A percentile compares a stretch with the other conserved stretches of the same genome.
Evolutionary conservation across 768 basidiomycete genomes (phyloP).

Genomic region (Lactarius indigo): DNA sequence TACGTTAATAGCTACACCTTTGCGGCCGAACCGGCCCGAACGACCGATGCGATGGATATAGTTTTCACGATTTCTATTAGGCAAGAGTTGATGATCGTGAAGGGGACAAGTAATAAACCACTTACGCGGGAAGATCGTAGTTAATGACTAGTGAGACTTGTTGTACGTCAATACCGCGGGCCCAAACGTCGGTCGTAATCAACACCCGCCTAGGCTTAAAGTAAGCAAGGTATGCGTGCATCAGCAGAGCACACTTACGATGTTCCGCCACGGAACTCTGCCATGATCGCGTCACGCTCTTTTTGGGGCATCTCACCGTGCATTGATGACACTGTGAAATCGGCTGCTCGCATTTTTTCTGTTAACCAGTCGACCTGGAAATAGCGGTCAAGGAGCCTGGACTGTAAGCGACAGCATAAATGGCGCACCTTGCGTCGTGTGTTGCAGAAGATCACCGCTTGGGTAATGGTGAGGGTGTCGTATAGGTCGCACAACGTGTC

Average conservation of each 20-base stretch:
- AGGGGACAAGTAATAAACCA: slow-evolving; percentile 24
- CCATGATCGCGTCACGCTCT: slow-evolving; percentile 95
- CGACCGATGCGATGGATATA: slow-evolving; percentile 99
- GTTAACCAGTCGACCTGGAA: slow-evolving; percentile 93
- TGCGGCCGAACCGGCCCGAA: slow-evolving; percentile 97
- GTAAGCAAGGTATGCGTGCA: slow-evolving; percentile 1
- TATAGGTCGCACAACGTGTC: slow-evolving; percentile 97
- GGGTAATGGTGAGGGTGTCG: slow-evolving; percentile 97
- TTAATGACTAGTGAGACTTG: slow-evolving; percentile 98
- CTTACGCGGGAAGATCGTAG: slow-evolving; percentile 91
- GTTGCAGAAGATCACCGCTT: slow-evolving; percentile 99
- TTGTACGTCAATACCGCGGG: slow-evolving; percentile 97
- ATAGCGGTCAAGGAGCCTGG: neutral
- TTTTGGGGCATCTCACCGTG: slow-evolving; percentile 96
- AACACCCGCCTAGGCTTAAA: slow-evolving; percentile 66
- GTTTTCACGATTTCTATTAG: slow-evolving; percentile 86
- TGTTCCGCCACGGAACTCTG: slow-evolving; percentile 90
- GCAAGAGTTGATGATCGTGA: slow-evolving; percentile 5
- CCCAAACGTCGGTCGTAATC: slow-evolving; percentile 96
- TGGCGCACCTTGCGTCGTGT: slow-evolving; percentile 86
- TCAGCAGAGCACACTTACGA: slow-evolving; percentile 52
- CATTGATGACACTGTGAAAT: slow-evolving; percentile 96
- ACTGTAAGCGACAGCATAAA: neutral
- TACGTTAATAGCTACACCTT: slow-evolving; percentile 99
- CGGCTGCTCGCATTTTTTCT: slow-evolving; percentile 98